Evolutionary conservation across 2,329 filamentous ascomycete species (phyloP), one percentile per base, ranked within the genome.

Genomic region (Pseudopithomyces maydicus): DNA sequence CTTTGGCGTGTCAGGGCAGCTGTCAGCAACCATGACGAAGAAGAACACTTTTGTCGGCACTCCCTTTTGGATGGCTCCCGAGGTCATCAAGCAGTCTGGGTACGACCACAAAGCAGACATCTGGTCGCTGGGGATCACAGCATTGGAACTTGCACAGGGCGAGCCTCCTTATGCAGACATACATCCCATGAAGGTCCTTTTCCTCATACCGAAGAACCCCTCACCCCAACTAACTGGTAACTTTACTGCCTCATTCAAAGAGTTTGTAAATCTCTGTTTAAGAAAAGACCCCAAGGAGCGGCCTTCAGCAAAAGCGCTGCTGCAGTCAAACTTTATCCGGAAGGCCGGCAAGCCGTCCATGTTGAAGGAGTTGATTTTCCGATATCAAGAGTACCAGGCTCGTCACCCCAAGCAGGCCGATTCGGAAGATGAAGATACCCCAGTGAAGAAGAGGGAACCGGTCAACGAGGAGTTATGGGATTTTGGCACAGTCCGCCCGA

Each of bases 21-120:
- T 98, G 20, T 96, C 94, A 10, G 94, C 94, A 6, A 99, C 94
- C 48, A 98, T 98, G 93, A 97, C 94, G 61, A 98, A 98, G 83
- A 98, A 98, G 81, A 98, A 98, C 74, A 98, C 94, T 0, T 99
- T 98, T 75, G 94, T 99, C 32, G 95, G 95, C 33, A 98, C 94
- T 0, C 94, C 95, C 1, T 99, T 98, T 75, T 99, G 95, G 95
- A 99, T 99, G 94, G 94, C 95, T 2, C 94, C 94, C 11, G 94
- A 99, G 78, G 94, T 98, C 54, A 99, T 99, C 77, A 97, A 97
- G 79, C 94, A 99, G 76, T 96, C 92, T 56, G 94, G 94, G 47
- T 97, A 98, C 80, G 94, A 97, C 76, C 92, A 96, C 79, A 97
- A 97, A 79, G 94, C 94, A 43, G 94, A 98, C 73, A 97, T 98